These are phyloP conservation scores for Ramaria sp. DNA, from an alignment of 768 basidiomycete genomes.

Conservation along the genomic window DNA sequence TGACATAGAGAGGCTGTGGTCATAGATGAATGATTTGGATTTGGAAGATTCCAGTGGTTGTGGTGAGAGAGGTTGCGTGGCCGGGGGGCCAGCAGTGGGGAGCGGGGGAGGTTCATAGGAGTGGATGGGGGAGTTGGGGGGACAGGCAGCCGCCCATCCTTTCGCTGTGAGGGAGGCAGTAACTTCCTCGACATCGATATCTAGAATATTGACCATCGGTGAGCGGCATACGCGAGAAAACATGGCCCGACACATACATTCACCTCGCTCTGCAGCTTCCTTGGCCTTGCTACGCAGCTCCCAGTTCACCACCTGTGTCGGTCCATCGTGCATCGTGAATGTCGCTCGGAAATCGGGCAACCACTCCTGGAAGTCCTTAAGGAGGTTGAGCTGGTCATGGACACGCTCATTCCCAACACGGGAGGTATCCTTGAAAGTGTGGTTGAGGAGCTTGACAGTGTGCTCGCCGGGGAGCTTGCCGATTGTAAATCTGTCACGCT, in stretches of 20 bases:
- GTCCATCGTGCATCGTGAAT: slow-evolving; percentile 34
- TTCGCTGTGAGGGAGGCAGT: background rate
- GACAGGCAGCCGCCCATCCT: slow-evolving; percentile 25
- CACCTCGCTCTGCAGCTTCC: slow-evolving; percentile 22
- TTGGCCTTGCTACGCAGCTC: slow-evolving; percentile 22
- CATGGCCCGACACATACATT: slow-evolving; percentile 18
- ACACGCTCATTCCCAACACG: slow-evolving; percentile 14
- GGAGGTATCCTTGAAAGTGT: slow-evolving; percentile 8
- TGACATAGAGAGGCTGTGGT: slow-evolving; percentile 38
- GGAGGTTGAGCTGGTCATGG: slow-evolving; percentile 23
- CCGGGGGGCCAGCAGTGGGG: background rate
- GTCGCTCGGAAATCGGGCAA: slow-evolving; percentile 39
- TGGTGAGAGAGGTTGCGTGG: background rate
- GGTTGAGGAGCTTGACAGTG: slow-evolving; percentile 12
- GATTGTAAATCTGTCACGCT: slow-evolving; percentile 26
- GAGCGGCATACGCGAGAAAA: background rate
- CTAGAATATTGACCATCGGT: background rate
- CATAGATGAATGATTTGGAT: slow-evolving; percentile 31
- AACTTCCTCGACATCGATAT: background rate
- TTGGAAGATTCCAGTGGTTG: background rate
- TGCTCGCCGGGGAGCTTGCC: slow-evolving; percentile 15
- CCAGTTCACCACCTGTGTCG: slow-evolving; percentile 27
- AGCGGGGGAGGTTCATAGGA: too few relatives aligned
- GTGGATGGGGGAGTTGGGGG: slow-evolving; percentile 1
- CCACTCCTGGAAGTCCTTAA: slow-evolving; percentile 28